phyloP scores from a whole-genome alignment of 2,329 filamentous ascomycete species.

The Pseudopithomyces maydicus region DNA sequence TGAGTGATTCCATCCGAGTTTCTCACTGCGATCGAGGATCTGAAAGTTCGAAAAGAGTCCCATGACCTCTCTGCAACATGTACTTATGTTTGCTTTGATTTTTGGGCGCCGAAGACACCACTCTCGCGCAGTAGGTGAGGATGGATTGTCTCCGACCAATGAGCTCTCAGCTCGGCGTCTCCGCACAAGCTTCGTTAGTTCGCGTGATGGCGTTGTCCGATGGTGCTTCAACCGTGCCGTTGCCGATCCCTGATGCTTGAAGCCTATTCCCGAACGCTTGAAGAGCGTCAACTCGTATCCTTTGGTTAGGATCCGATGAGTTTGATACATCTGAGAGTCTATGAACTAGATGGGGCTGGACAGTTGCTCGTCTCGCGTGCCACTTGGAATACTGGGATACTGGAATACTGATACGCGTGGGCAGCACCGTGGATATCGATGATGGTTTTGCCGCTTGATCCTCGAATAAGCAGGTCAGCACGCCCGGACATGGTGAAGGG shows the following conservation, averaged over 20 bases:
- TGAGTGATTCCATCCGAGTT: background rate
- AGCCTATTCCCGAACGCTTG: background rate
- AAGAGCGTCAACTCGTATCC: background rate
- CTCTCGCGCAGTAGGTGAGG: background rate
- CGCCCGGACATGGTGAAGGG: slow-evolving; percentile 1
- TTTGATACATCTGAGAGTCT: background rate
- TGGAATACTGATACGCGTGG: background rate
- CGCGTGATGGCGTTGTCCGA: background rate
- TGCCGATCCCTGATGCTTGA: slow-evolving; percentile 1
- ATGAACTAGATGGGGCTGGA: background rate
- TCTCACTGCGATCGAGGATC: background rate
- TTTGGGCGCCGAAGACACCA: background rate
- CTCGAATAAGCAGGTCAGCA: slow-evolving; percentile 4
- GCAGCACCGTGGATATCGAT: background rate
- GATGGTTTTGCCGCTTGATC: background rate
- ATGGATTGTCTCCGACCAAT: slow-evolving; percentile 1
- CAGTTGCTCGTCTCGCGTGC: background rate
- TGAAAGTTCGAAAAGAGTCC: background rate
- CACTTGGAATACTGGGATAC: background rate
- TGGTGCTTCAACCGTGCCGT: background rate
- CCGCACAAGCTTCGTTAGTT: slow-evolving; percentile 13
- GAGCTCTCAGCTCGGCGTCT: slow-evolving; percentile 1
- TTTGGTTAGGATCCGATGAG: background rate
- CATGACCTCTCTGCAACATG: background rate
- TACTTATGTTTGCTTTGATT: background rate